Evolutionary conservation across 495 filamentous ascomycete species (phyloP).

Genomic region (Hyaloscypha hepaticicola): DNA sequence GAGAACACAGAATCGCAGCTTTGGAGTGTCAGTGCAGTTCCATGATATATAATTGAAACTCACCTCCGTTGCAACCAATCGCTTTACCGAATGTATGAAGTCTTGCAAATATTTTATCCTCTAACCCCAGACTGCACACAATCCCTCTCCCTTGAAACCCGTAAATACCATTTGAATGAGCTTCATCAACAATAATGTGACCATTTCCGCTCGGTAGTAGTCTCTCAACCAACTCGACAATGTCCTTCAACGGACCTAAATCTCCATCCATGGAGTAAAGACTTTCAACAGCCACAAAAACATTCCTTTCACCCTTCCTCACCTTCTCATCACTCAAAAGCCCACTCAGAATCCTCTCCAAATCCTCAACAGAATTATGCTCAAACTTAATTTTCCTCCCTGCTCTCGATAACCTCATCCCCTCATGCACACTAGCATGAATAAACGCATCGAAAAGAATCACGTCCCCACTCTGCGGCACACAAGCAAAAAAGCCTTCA

Average conservation of each 20-base stretch:
- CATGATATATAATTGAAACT: constrained; percentile 19
- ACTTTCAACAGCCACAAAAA: constrained; percentile 70
- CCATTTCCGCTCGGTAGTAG: constrained; percentile 58
- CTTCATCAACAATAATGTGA: constrained; percentile 76
- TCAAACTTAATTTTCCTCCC: constrained; percentile 48
- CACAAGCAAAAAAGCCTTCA: constrained; percentile 60
- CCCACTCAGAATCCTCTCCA: constrained; percentile 29
- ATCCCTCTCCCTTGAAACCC: constrained; percentile 64
- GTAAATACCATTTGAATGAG: constrained; percentile 69
- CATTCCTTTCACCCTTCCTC: constrained; percentile 40
- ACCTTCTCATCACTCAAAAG: constrained; percentile 23
- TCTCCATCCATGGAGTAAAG: constrained; percentile 90
- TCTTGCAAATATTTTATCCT: constrained; percentile 64
- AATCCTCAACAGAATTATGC: constrained; percentile 57
- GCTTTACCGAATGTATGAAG: constrained; percentile 80
- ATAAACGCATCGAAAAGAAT: constrained; percentile 73
- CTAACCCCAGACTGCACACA: constrained; percentile 64
- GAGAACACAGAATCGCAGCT: constrained; percentile 50
- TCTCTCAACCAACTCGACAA: constrained; percentile 56
- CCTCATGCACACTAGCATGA: constrained; percentile 76
- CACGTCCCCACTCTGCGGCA: constrained; percentile 68
- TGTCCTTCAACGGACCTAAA: constrained; percentile 58
- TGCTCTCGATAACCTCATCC: constrained; percentile 68
- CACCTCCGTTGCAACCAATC: constrained; percentile 70
- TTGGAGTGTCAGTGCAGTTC: constrained; percentile 9